Base-by-base conservation (phyloP, 2,329 filamentous ascomycete genomes). In the Calonectria henricotiae region DNA sequence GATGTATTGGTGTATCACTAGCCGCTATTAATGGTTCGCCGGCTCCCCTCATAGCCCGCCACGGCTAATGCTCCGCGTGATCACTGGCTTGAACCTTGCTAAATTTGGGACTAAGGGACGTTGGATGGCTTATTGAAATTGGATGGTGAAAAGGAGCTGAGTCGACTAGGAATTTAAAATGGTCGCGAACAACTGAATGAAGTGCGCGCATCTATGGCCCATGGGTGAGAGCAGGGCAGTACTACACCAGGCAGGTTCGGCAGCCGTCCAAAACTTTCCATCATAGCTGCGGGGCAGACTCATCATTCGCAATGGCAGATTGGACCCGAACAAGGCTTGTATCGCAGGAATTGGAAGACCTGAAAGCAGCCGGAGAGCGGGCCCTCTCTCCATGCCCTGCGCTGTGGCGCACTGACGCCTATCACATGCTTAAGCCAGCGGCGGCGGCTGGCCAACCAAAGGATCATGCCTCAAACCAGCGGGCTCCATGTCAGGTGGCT, bases 371-470 rank as follows among this genome's bases (percentile, higher is more conserved):
- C n/a, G n/a, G 7, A 23, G 43, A 23, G 15, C 43, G n/a, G 51
- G 51, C 51, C 12, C 32, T 37, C n/a, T 11, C n/a, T 37, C 51
- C 49, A 37, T 20, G 30, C 30, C 30, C 13, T 51, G 51, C 25
- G 46, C 44, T 65, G 62, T 66, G 62, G 67, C 62, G 46, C 39
- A 39, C 30, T 37, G 27, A 58, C 51, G 32, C 46, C 20, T 62
- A 60, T 69, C 62, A 69, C 67, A 69, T 66, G 67, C 62, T 30
- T 41, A 2, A 37, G 39, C 39, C 49, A 30, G 27, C 30, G 37
- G 30, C 35, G 35, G 51, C 32, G 51, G 51, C 35, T 32, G 51
- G 51, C 51, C 51, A 58, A 39, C 51, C 51, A 58, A 39, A 7
- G 51, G 51, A 58, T 58, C 32, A 63, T 49, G 41, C 60, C 27